phyloP scores from a whole-genome alignment of 345 rosid genomes.

The Populus tremula region DNA sequence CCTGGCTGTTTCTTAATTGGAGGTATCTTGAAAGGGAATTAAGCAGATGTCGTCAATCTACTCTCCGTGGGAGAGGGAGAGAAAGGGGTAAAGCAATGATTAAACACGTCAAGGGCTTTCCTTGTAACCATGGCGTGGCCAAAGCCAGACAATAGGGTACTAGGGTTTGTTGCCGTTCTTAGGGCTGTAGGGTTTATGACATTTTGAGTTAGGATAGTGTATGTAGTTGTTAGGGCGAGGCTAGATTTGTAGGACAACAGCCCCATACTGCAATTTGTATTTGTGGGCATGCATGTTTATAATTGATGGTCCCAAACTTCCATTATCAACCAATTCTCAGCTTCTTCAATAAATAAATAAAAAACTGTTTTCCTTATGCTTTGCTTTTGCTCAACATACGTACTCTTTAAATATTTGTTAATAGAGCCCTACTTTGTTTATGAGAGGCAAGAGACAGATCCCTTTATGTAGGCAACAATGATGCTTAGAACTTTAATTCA shows the following conservation, averaged over 20 bases:
- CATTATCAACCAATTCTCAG: too few relatives aligned
- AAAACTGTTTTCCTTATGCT: too few relatives aligned
- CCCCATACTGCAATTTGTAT: too few relatives aligned
- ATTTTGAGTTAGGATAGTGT: neutral
- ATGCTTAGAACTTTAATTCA: too few relatives aligned
- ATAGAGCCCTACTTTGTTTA: too few relatives aligned
- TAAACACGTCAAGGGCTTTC: neutral
- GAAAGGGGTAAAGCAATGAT: neutral
- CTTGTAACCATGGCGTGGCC: neutral
- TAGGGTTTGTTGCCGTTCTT: conserved; percentile 22
- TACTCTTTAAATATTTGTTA: too few relatives aligned
- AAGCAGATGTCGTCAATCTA: neutral
- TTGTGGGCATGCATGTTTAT: too few relatives aligned
- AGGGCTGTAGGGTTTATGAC: neutral
- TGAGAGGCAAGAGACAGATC: neutral
- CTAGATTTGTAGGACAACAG: too few relatives aligned
- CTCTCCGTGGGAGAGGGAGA: neutral
- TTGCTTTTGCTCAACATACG: too few relatives aligned
- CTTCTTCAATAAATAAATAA: too few relatives aligned
- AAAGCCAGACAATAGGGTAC: conserved; percentile 4
- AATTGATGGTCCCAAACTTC: too few relatives aligned
- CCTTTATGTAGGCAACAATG: neutral
- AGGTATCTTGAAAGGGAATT: neutral
- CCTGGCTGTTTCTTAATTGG: neutral
- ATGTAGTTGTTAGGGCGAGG: neutral